Percentiles rank a stretch among this genome's conserved stretches.
phyloP scores from a whole-genome alignment of 164 flowering plant species.

The Magnolia officinalis region DNA sequence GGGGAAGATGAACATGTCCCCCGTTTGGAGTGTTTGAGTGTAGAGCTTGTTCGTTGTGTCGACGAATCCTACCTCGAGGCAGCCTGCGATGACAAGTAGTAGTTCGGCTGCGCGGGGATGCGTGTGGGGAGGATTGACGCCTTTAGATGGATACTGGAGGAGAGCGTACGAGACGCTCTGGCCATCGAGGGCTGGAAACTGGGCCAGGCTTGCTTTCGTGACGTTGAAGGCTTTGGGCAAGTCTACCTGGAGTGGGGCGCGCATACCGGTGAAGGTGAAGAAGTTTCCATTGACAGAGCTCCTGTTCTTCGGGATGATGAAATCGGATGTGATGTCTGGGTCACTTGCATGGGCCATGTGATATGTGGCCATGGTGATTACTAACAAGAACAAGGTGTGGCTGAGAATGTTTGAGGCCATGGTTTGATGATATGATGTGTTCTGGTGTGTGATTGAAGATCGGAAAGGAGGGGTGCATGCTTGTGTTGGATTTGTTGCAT shows the following conservation, averaged over 20 bases:
- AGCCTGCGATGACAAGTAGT: constrained; percentile 20
- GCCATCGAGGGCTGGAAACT: constrained; percentile 31
- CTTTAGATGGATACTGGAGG: constrained; percentile 21
- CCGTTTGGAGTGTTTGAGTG: constrained; percentile 21
- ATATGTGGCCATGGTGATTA: constrained; percentile 12
- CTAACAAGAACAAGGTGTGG: constrained; percentile 8
- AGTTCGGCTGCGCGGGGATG: constrained; percentile 41
- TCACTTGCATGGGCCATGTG: constrained; percentile 19
- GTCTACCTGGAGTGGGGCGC: neutral
- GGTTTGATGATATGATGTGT: neutral
- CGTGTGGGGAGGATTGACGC: constrained; percentile 30
- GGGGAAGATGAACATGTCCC: constrained; percentile 30
- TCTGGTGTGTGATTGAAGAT: neutral
- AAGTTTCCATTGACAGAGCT: constrained; percentile 13
- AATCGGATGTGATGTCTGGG: constrained; percentile 23
- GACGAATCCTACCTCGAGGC: constrained; percentile 23
- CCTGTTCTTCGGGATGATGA: constrained; percentile 13
- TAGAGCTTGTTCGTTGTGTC: constrained; percentile 29
- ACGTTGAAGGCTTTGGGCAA: constrained; percentile 19
- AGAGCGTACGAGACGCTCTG: constrained; percentile 32
- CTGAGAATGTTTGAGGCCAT: constrained; percentile 7
- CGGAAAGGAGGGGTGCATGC: neutral
- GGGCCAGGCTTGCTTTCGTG: constrained; percentile 27
- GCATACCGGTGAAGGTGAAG: constrained; percentile 32
- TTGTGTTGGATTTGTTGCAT: neutral